Evolutionary conservation across 192 early-diverging fungal genomes (phyloP).

Genomic region (Borealophlyctis nickersoniae): DNA sequence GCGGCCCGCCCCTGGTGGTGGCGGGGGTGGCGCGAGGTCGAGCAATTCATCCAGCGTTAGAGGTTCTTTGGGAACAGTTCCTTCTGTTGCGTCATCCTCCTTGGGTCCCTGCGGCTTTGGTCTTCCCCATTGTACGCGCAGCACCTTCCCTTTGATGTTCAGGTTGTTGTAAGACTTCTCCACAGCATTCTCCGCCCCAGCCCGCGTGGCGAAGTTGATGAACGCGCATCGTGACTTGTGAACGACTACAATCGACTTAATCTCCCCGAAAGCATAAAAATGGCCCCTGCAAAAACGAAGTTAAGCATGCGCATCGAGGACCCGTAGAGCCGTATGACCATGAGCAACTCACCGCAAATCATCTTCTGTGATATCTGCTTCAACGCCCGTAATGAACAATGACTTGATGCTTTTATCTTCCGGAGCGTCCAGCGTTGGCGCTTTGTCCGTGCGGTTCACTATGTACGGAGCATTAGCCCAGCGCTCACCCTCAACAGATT

Average conservation of each 20-base stretch:
- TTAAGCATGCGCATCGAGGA: neutral
- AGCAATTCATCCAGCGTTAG: slow-evolving; percentile 22
- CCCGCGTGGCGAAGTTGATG: slow-evolving; percentile 79
- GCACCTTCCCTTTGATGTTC: slow-evolving; percentile 64
- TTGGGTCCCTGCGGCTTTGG: slow-evolving; percentile 27
- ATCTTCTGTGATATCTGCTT: slow-evolving; percentile 62
- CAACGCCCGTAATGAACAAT: slow-evolving; percentile 81
- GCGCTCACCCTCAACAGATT: neutral
- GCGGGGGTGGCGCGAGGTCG: slow-evolving; percentile 24
- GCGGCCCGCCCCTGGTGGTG: slow-evolving; percentile 27
- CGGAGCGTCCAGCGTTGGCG: slow-evolving; percentile 56
- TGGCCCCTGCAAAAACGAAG: slow-evolving; percentile 43
- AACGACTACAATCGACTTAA: slow-evolving; percentile 81
- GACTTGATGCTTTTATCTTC: slow-evolving; percentile 81
- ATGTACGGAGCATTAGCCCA: slow-evolving; percentile 7
- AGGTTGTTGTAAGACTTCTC: slow-evolving; percentile 66
- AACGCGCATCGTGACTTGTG: slow-evolving; percentile 84
- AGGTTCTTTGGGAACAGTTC: neutral
- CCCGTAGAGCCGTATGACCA: neutral
- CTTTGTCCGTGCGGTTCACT: slow-evolving; percentile 45
- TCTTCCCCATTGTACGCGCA: slow-evolving; percentile 84
- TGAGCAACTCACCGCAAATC: slow-evolving; percentile 58
- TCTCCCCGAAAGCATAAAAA: slow-evolving; percentile 84
- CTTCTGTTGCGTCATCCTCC: slow-evolving; percentile 1
- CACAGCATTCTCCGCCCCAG: slow-evolving; percentile 78